Conservation (phyloP, 805 yeast genomes). For the Metschnikowia picachoensis region DNA sequence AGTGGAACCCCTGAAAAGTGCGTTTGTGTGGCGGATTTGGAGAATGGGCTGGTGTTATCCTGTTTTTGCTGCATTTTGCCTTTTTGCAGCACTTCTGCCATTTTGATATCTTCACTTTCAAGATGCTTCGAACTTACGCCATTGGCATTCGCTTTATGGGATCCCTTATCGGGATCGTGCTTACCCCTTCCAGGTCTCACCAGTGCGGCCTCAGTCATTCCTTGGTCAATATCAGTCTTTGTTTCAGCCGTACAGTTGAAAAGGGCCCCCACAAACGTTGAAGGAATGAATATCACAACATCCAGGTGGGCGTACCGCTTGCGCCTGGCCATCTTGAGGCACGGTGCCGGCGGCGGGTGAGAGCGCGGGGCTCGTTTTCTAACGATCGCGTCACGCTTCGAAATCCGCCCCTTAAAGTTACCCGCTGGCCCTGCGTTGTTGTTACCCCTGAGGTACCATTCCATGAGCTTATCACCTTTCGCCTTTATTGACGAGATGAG, state of each 20-base stretch:
- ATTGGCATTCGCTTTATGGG: too few species aligned
- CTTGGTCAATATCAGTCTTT: neutral
- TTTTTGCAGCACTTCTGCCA: neutral
- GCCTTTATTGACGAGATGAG: too few species aligned
- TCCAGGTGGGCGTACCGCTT: slow-evolving; percentile 47
- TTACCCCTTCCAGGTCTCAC: neutral
- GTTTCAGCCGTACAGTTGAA: slow-evolving; percentile 39
- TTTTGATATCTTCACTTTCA: neutral
- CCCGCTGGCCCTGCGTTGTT: too few species aligned
- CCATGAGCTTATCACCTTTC: too few species aligned
- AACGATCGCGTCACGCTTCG: too few species aligned
- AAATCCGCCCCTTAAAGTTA: too few species aligned
- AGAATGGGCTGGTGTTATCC: neutral
- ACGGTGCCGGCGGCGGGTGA: slow-evolving; percentile 16
- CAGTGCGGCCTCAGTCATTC: too few species aligned
- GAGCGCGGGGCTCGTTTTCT: too few species aligned
- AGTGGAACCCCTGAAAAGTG: slow-evolving; percentile 33
- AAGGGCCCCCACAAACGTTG: slow-evolving; percentile 61
- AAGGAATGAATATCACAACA: slow-evolving; percentile 48
- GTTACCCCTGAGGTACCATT: too few species aligned
- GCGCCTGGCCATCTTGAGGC: slow-evolving; percentile 57
- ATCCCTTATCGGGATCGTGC: too few species aligned
- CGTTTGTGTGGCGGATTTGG: neutral
- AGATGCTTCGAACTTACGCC: neutral
- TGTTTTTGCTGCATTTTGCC: neutral